phyloP scores from a whole-genome alignment of 2,329 filamentous ascomycete genomes.

The Neoarthrinium moseri region DNA sequence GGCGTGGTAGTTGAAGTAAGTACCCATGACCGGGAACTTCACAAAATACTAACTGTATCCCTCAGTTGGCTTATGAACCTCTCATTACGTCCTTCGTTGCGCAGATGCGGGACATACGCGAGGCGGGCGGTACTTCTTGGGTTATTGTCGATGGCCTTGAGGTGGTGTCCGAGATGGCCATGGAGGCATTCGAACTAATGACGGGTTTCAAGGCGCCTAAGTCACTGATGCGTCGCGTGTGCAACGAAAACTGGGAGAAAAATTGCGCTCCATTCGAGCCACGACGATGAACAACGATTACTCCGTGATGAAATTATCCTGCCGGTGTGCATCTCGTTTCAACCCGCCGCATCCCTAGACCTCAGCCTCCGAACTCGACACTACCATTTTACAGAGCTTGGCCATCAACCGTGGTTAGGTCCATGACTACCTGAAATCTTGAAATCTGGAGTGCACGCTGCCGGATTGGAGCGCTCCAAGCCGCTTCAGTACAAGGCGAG shows the following conservation, averaged over 20 bases:
- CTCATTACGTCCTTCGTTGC: slow-evolving; percentile 66
- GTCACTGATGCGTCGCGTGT: slow-evolving; percentile 64
- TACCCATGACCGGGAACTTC: no score
- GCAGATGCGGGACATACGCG: slow-evolving; percentile 55
- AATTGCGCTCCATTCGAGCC: slow-evolving; percentile 33
- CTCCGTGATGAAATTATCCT: no score
- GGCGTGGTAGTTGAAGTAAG: slow-evolving; percentile 67
- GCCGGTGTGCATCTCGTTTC: no score
- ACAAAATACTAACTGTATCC: neutral
- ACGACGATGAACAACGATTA: slow-evolving; percentile 19
- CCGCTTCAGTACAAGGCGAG: no score
- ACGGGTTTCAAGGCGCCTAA: slow-evolving; percentile 71
- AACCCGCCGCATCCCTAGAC: no score
- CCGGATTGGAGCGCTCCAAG: no score
- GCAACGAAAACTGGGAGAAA: slow-evolving; percentile 40
- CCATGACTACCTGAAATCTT: no score
- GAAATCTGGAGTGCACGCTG: no score
- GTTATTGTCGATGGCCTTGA: slow-evolving; percentile 71
- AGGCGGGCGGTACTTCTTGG: slow-evolving; percentile 59
- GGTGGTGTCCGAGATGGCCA: slow-evolving; percentile 71
- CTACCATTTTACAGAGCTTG: no score
- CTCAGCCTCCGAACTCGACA: no score
- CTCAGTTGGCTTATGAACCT: slow-evolving; percentile 65
- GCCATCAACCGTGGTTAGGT: no score
- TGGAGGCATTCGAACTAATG: slow-evolving; percentile 75